Conservation (phyloP, 2,329 filamentous ascomycete genomes). For the Aspergillus chevalieri region DNA sequence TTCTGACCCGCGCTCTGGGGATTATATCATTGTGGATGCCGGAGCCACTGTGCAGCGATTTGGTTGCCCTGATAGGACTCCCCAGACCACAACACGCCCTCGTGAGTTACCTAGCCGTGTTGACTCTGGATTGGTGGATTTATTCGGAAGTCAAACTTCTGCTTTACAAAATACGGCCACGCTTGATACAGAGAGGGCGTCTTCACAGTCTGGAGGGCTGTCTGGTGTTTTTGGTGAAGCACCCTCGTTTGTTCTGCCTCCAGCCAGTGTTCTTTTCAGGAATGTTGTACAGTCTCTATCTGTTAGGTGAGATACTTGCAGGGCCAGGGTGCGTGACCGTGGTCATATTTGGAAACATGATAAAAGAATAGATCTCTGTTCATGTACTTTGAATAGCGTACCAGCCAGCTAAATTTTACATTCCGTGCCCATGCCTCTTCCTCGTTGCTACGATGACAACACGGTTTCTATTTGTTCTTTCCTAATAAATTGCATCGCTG, state of each 20-base stretch:
- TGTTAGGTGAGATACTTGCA: slow-evolving; percentile 3
- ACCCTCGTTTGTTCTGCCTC: slow-evolving; percentile 34
- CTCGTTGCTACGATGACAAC: no score
- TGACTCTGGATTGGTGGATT: slow-evolving; percentile 26
- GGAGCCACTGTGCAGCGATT: slow-evolving; percentile 60
- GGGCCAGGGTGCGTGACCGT: background rate
- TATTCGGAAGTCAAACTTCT: slow-evolving; percentile 23
- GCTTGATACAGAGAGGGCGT: slow-evolving; percentile 12
- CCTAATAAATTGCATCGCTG: no score
- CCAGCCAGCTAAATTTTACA: no score
- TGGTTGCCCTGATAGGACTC: slow-evolving; percentile 19
- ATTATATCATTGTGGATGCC: slow-evolving; percentile 72
- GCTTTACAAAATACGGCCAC: background rate
- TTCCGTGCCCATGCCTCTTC: no score
- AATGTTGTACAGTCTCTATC: slow-evolving; percentile 31
- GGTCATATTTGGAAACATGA: no score
- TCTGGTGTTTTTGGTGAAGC: slow-evolving; percentile 33
- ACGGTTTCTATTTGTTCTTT: no score
- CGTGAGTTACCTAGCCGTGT: slow-evolving; percentile 18
- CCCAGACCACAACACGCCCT: slow-evolving; percentile 18
- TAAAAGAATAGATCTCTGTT: no score
- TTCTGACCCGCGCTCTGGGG: slow-evolving; percentile 57
- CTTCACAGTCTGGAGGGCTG: slow-evolving; percentile 21
- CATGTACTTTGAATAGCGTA: no score
- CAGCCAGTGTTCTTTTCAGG: slow-evolving; percentile 32